A percentile compares a stretch with the other conserved stretches of the same genome.
Evolutionary conservation across 2,329 filamentous ascomycete genomes (phyloP).

Genomic region (Neofusicoccum cordaticola): DNA sequence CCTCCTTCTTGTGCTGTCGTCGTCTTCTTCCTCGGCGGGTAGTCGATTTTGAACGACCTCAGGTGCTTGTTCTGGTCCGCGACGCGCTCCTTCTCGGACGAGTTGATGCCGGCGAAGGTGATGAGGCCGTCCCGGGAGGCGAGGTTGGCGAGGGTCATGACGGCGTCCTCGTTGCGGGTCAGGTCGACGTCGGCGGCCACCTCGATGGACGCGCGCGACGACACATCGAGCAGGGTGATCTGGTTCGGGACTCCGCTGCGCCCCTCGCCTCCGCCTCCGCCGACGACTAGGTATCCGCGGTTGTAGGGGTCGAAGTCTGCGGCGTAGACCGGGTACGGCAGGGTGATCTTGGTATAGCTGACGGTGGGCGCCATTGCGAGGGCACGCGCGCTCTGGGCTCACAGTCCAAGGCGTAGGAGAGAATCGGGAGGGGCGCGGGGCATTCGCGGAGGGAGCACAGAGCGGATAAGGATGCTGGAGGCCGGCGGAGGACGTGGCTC

Average conservation of each 20-base stretch:
- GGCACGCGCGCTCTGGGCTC: neutral
- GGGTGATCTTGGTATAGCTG: slow-evolving; percentile 59
- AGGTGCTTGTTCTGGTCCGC: slow-evolving; percentile 82
- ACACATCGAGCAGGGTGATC: slow-evolving; percentile 74
- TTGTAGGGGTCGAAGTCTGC: slow-evolving; percentile 85
- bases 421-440: neutral
- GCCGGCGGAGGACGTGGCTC: too few relatives aligned
- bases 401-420: neutral
- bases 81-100: slow-evolving; percentile 66
- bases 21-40: slow-evolving; percentile 46
- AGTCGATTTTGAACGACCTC: slow-evolving; percentile 66
- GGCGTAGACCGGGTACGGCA: slow-evolving; percentile 81
- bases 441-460: neutral
- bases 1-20: slow-evolving; percentile 27
- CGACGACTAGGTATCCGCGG: slow-evolving; percentile 72
- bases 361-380: slow-evolving; percentile 28
- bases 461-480: neutral
- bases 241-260: slow-evolving; percentile 82
- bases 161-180: slow-evolving; percentile 81
- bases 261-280: slow-evolving; percentile 73
- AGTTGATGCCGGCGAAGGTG: slow-evolving; percentile 77
- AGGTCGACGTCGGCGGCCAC: slow-evolving; percentile 71
- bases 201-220: slow-evolving; percentile 62
- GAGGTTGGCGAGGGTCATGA: slow-evolving; percentile 75
- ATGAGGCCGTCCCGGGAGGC: slow-evolving; percentile 55